Base-by-base conservation (phyloP, 352 stramenopile genomes). In the Lagenidium giganteum region DNA sequence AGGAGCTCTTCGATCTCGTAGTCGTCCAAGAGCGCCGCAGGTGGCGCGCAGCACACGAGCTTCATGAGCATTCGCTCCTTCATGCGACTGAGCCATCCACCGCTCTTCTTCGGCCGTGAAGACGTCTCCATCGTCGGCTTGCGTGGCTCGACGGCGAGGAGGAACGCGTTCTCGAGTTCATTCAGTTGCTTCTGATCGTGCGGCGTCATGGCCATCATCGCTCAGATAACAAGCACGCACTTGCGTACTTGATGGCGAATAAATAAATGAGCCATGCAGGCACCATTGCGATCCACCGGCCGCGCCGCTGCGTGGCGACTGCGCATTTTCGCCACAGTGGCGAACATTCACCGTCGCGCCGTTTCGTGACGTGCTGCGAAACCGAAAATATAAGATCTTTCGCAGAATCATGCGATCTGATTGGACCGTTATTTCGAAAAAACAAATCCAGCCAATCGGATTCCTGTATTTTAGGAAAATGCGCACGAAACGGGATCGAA, bases 121-220 rank as follows among this genome's bases (percentile, higher is more conserved):
- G 27, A 14, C 22, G 26, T 37, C 22, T 16, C 18, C 38, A 24
- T 44, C 7, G 18, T 55, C 2, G 17, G 16, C 47, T 29, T 14
- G 16, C 31, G 40, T n/a, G 41, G 13, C 17, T 50, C 49, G 21
- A 57, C 26, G 22, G 29, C 29, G 17, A 48, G 35, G 24, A 52
- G 17, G 24, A 58, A 58, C 22, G 50, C 50, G 35, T 17, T 8
- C 34, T 58, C 50, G 20, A 58, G 41, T 14, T 58, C 50, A 14
- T 58, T 30, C n/a, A 58, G 50, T 25, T 41, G 42, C 30, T 47
- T 52, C 29, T 42, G 43, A n/a, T 58, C 42, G 37, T 52, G 36
- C 28, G 42, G 50, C 12, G 50, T 58, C 42, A 58, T 58, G 42
- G 50, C 50, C 50, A 58, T 58, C 50, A 58, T 52, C 17, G 32